A percentile compares a stretch with the other conserved stretches of the same genome.
phyloP scores from a whole-genome alignment of 2,329 filamentous ascomycete species.

The Paraconiothyrium brasiliense region DNA sequence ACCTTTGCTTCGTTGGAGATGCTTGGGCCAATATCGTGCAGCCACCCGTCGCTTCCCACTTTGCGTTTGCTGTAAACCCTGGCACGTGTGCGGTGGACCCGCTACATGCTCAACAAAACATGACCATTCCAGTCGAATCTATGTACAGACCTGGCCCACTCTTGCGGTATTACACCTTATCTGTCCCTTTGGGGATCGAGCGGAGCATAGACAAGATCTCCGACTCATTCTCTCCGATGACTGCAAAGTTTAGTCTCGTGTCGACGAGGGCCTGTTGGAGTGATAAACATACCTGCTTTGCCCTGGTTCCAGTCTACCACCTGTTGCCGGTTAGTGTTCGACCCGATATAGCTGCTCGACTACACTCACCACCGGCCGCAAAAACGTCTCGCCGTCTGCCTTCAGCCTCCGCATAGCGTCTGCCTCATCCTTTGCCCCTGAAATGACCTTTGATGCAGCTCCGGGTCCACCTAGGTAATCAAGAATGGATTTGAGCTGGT shows the following conservation, averaged over 20 bases:
- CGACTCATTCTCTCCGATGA: slow-evolving; percentile 81
- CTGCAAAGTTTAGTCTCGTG: slow-evolving; percentile 44
- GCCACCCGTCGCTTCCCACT: slow-evolving; percentile 26
- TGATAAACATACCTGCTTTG: slow-evolving; percentile 67
- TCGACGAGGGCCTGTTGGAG: not conserved
- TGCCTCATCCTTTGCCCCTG: slow-evolving; percentile 75
- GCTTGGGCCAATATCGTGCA: slow-evolving; percentile 22
- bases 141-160: slow-evolving; percentile 16
- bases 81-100: not conserved
- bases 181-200: slow-evolving; percentile 58
- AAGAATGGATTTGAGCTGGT: slow-evolving; percentile 84
- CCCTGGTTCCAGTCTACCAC: slow-evolving; percentile 95
- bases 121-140: slow-evolving; percentile 10
- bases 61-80: slow-evolving; percentile 15
- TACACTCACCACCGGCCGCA: slow-evolving; percentile 75
- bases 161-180: slow-evolving; percentile 29
- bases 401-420: slow-evolving; percentile 85
- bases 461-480: slow-evolving; percentile 74
- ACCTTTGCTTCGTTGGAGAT: slow-evolving; percentile 22
- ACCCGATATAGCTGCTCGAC: not conserved
- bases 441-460: slow-evolving; percentile 71
- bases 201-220: slow-evolving; percentile 86
- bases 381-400: slow-evolving; percentile 72
- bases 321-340: slow-evolving; percentile 24
- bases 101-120: slow-evolving; percentile 14